phyloP scores from a whole-genome alignment of 208 protist species.

The Leishmania arabica region DNA sequence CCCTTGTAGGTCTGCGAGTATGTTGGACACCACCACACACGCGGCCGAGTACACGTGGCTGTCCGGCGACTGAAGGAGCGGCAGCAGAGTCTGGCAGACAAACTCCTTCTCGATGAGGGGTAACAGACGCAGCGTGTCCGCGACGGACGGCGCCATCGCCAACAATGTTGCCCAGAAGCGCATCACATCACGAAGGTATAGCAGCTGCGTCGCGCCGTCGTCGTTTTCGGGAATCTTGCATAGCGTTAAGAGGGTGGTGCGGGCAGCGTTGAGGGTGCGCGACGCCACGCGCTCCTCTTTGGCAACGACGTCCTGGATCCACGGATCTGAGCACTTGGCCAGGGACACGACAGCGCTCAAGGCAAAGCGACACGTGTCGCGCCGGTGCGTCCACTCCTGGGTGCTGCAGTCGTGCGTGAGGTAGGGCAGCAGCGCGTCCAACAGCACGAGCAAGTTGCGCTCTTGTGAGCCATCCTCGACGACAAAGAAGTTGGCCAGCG shows the following conservation, averaged over 20 bases:
- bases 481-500: slow-evolving; percentile 59
- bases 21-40: slow-evolving; percentile 41
- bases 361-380: slow-evolving; percentile 59
- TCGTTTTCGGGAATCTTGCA: slow-evolving; percentile 83
- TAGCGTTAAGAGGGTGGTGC: slow-evolving; percentile 68
- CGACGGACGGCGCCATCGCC: slow-evolving; percentile 46
- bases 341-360: slow-evolving; percentile 65
- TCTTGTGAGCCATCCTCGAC: slow-evolving; percentile 20
- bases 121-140: slow-evolving; percentile 35
- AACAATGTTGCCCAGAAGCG: slow-evolving; percentile 63
- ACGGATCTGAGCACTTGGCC: slow-evolving; percentile 68
- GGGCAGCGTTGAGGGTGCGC: slow-evolving; percentile 41
- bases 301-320: slow-evolving; percentile 62
- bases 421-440: slow-evolving; percentile 55
- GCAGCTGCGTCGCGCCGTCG: slow-evolving; percentile 56
- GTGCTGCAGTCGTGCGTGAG: slow-evolving; percentile 51
- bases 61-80: slow-evolving; percentile 57
- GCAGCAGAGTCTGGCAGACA: slow-evolving; percentile 51
- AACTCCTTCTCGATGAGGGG: slow-evolving; percentile 48
- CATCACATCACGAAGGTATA: slow-evolving; percentile 60
- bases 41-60: slow-evolving; percentile 57
- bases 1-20: slow-evolving; percentile 37
- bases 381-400: slow-evolving; percentile 42
- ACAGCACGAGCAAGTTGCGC: slow-evolving; percentile 32
- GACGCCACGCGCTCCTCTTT: slow-evolving; percentile 30